These are phyloP conservation scores for Erigeron philadelphicus DNA, from an alignment of 140 eudicot genomes.

Conservation along the genomic window DNA sequence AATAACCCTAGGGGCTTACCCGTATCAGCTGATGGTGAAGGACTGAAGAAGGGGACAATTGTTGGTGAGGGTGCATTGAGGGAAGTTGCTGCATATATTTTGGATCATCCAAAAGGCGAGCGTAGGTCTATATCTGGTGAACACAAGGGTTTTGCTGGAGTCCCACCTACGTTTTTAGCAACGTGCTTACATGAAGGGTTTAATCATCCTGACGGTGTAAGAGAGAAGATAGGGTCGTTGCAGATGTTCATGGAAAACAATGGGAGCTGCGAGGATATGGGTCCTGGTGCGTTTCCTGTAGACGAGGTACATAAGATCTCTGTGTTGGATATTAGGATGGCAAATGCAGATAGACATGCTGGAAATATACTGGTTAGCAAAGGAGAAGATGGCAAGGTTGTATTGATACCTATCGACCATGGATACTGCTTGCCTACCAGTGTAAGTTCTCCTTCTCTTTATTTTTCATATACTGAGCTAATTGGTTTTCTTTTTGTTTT, in stretches of 20 bases:
- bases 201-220: constrained; percentile 60
- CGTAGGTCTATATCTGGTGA: constrained; percentile 46
- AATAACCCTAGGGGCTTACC: constrained; percentile 87
- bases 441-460: constrained; percentile 39
- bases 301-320: constrained; percentile 81
- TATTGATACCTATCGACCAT: constrained; percentile 75
- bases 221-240: constrained; percentile 61
- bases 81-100: constrained; percentile 76
- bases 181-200: constrained; percentile 63
- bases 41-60: constrained; percentile 76
- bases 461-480: not conserved
- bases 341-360: constrained; percentile 89
- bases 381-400: constrained; percentile 42
- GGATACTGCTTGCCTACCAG: constrained; percentile 85
- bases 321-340: constrained; percentile 79
- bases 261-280: constrained; percentile 93
- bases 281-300: constrained; percentile 62
- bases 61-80: constrained; percentile 89
- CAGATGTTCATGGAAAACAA: constrained; percentile 65
- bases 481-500: not conserved
- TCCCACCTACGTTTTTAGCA: constrained; percentile 64
- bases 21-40: constrained; percentile 69
- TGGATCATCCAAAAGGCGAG: constrained; percentile 73
- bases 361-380: constrained; percentile 70
- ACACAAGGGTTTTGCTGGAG: constrained; percentile 66